Percentiles rank a stretch among this genome's conserved stretches.
Conservation (phyloP, 129 eudicot genomes). For the Chrysanthemum makinoi region DNA sequence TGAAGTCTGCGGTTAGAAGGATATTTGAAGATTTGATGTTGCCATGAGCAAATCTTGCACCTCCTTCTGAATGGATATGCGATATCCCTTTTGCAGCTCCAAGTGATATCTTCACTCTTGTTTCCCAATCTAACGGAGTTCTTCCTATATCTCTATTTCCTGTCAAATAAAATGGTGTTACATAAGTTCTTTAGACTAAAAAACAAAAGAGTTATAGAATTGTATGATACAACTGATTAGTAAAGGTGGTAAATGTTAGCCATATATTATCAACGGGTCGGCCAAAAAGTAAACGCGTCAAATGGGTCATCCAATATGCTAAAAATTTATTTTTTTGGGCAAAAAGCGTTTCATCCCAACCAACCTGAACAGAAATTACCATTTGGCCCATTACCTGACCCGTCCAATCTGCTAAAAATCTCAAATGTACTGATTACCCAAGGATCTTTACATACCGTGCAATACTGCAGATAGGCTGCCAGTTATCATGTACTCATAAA, state of each 20-base stretch:
- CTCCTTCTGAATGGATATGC: slow-evolving; percentile 67
- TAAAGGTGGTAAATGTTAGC: background rate
- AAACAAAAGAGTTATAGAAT: background rate
- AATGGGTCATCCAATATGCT: background rate
- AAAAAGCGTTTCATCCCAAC: background rate
- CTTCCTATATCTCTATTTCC: slow-evolving; percentile 66
- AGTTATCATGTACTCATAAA: slow-evolving; percentile 65
- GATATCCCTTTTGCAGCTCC: slow-evolving; percentile 80
- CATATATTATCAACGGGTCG: background rate
- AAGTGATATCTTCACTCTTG: slow-evolving; percentile 65
- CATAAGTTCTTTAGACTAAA: background rate
- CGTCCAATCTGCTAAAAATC: background rate
- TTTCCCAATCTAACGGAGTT: slow-evolving; percentile 74
- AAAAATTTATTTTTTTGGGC: background rate
- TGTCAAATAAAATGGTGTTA: slow-evolving; percentile 26
- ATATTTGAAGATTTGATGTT: slow-evolving; percentile 92
- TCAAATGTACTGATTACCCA: background rate
- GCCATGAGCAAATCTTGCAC: slow-evolving; percentile 65
- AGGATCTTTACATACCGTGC: slow-evolving; percentile 53
- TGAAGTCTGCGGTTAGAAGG: slow-evolving; percentile 54
- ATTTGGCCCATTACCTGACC: background rate
- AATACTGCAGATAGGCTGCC: slow-evolving; percentile 75
- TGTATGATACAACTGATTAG: background rate
- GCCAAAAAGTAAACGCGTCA: background rate
- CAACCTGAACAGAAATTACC: background rate